Evolutionary conservation across 2,329 filamentous ascomycete genomes (phyloP), one percentile per base, ranked within the genome.

Genomic region (Fusarium buxicola): DNA sequence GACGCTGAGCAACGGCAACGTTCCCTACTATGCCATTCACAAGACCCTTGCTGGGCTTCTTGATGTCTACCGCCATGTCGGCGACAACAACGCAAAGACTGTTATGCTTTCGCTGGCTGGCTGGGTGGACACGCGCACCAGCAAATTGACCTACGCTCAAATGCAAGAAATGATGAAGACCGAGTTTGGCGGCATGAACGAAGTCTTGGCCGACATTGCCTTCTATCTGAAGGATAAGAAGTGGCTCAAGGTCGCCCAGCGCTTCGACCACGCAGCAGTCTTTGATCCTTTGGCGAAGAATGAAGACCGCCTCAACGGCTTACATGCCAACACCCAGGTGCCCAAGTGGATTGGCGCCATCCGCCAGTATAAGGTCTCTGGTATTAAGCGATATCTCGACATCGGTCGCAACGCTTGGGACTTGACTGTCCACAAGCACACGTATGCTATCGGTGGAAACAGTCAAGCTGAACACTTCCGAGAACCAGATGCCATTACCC

Each of bases 181-280:
- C 1, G 82, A 84, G 63, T 84, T 81, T 35, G 82, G 82, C 8
- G 82, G 82, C 28, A 84, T 84, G 81, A 82, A 82, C 63, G 82
- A 84, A 21, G 74, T 84, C 4, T 63, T 85, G 7, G 76, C 82
- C 1, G 77, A 82, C 34, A 69, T 85, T 10, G 82, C 80, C 63
- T 77, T 77, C 31, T 76, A 80, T 49, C 83, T 79, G 0, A 77
- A 77, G 3, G 76, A 84, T 50, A 65, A 74, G 28, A 72, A 73
- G 7, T 84, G 81, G 81, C 73, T 85, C 6, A 74, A 73, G 2
- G 76, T 74, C 1, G 82, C 82, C 2, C 74, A 79, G 47, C 77
- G 82, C 2, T 85, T 84, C 66, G 82, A 85, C 58, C 82, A 84
- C 47, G 77, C 78, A 1, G 69, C 72, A 2, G 73, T 82, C 3